Base-by-base conservation (phyloP, 768 basidiomycete genomes). In the Fomitopsis pulvina region DNA sequence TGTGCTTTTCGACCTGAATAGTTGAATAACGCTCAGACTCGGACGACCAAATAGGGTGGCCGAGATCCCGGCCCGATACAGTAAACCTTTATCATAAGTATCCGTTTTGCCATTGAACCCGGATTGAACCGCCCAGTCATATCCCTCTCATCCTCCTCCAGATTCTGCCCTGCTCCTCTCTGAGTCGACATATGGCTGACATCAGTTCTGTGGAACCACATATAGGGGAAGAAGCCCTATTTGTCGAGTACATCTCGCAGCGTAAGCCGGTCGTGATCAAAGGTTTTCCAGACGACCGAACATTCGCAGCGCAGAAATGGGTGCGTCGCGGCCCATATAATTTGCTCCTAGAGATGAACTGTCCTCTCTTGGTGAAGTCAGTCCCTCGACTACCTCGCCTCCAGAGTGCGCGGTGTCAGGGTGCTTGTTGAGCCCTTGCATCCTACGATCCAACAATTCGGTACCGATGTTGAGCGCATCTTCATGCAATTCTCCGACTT, bases 351-450 rank as follows among this genome's bases (percentile, higher is more conserved):
- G 3, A 9, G 14, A 20, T 40, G 24, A 12, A 21, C 12, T 22
- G 9, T 21, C 26, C 24, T 18, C 29, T 18, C 9, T 48, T 41
- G 32, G 30, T 54, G 38, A 51, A 47, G 6, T 21, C 48, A 65
- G 62, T 51, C 58, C 18, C 52, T 65, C 11, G 45, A 54, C 40
- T 61, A 63, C 39, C 58, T 65, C 2, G 20, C 53, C 4, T 32
- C 25, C 20, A 63, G 62, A 52, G 63, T 62, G 12, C 62, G 63
- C 14, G 47, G 56, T 26, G 34, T 48, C 12, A 34, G 52, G 16
- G 62, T 65, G 2, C 53, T 62, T 28, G 58, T 65, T 25, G 62
- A 65, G 39, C 63, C 63, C 42, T 55, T 63, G 37, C 62, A 65
- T 32, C 60, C 58, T 4, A 41, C 44, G 2, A 40, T 54, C 1